phyloP scores from a whole-genome alignment of 2,329 filamentous ascomycete species.

The Coniochaeta sp. region DNA sequence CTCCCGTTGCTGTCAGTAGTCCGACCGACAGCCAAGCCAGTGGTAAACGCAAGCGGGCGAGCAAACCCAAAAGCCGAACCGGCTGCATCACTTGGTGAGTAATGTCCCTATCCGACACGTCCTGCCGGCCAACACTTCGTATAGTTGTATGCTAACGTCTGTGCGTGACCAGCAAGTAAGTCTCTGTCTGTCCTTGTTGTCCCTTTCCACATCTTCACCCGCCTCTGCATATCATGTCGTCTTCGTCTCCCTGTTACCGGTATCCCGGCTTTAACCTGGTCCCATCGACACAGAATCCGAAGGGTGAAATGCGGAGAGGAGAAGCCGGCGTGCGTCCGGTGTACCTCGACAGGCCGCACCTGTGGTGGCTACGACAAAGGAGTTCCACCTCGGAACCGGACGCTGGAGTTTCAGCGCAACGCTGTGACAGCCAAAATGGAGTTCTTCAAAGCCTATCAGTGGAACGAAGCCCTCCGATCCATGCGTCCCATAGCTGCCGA shows the following conservation, averaged over 20 bases:
- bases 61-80: constrained; percentile 13
- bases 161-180: constrained; percentile 1
- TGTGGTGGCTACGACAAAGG: constrained; percentile 27
- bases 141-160: neutral
- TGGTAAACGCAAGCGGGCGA: constrained; percentile 5
- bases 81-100: constrained; percentile 12
- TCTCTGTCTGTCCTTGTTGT: neutral
- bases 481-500: constrained; percentile 27
- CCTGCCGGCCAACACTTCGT: neutral
- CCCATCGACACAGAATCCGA: constrained; percentile 20
- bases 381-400: constrained; percentile 9
- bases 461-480: constrained; percentile 17
- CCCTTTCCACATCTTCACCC: neutral
- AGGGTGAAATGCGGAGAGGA: constrained; percentile 28
- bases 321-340: constrained; percentile 25
- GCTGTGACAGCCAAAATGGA: constrained; percentile 16
- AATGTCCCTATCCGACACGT: neutral
- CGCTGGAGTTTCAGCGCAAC: constrained; percentile 5
- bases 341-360: constrained; percentile 22
- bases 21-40: neutral
- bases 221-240: neutral
- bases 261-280: neutral
- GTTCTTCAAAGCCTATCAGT: constrained; percentile 18
- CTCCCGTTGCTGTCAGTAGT: neutral
- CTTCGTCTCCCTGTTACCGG: too few species aligned